Base-by-base conservation (phyloP, 1,139 yeast genomes). In the Blastobotrys arbuscula region DNA sequence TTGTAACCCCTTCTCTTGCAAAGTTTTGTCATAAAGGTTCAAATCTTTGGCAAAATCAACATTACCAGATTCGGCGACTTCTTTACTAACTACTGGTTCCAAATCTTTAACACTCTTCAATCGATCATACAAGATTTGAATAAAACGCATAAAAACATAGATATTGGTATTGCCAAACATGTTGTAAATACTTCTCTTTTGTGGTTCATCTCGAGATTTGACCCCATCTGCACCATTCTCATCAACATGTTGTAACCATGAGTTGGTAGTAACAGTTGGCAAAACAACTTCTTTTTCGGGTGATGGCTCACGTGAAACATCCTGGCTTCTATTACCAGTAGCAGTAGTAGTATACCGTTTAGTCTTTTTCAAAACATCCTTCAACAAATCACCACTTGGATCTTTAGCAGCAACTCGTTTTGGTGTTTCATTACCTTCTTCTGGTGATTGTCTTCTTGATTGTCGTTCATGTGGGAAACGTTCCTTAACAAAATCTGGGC, bases 1-100 rank as follows among this genome's bases (percentile, higher is more conserved):
- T 53, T 79, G 79, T 48, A 90, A 76, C 1, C 94, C 92, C 76
- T 81, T 69, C 48, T 89, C 95, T 55, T 82, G 85, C 47, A 92
- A 73, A 62, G 88, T 95, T 55, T 82, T 85, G 40, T 90, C 86
- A 47, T 87, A 72, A 54, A 94, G 73, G 53, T 87, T 90, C 63
- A 92, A 75, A 61, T 92, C 97, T 57, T 79, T 79, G 6, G 98
- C 97, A 72, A 90, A 92, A 56, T 82, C 83, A 6, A 92, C 94
- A 30, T 74, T 73, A 44, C 79, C 78, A 51, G 90, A 74, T 34
- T 54, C 52, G 3, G 56, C 60, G 51, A 90, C 77, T 54, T 92
- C 97, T 38, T 75, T 70, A n/a, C 84, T 76, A 6, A 86, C 95
- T 26, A 68, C 77, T 1, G 73, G 77, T 78, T 82, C 79, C 78